phyloP scores from a whole-genome alignment of 2,329 filamentous ascomycete species.

The Aspergillus tubingensis region DNA sequence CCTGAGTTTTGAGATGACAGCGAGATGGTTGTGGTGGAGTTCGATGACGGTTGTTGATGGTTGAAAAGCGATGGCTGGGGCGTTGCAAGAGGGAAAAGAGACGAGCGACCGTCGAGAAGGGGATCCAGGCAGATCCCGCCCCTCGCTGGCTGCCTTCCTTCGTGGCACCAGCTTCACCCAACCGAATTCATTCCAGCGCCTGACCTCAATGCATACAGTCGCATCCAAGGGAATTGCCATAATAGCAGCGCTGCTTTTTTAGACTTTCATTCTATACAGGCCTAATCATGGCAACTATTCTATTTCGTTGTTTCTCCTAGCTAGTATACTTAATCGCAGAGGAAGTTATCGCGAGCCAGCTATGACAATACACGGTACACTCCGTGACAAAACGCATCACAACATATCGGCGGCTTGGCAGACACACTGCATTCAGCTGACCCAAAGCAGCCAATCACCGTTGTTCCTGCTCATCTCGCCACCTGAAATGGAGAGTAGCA shows the following conservation, averaged over 20 bases:
- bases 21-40: slow-evolving; percentile 11
- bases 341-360: not conserved
- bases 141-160: not conserved
- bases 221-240: too few relatives aligned
- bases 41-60: slow-evolving; percentile 1
- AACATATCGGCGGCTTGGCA: slow-evolving; percentile 12
- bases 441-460: slow-evolving; percentile 11
- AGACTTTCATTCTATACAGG: too few relatives aligned
- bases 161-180: not conserved
- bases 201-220: not conserved
- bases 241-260: too few relatives aligned
- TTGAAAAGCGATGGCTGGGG: not conserved
- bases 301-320: too few relatives aligned
- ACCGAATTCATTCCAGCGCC: not conserved
- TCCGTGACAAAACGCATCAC: not conserved
- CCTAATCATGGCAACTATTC: too few relatives aligned
- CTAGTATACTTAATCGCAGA: not conserved
- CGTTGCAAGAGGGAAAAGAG: not conserved
- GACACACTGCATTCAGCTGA: slow-evolving; percentile 19
- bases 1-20: slow-evolving; percentile 4
- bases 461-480: not conserved
- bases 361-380: not conserved
- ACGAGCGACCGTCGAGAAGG: not conserved
- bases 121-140: not conserved
- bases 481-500: not conserved